These are phyloP conservation scores for Neovahlkampfia damariscottae DNA, from an alignment of 78 protist species.

Conservation along the genomic window DNA sequence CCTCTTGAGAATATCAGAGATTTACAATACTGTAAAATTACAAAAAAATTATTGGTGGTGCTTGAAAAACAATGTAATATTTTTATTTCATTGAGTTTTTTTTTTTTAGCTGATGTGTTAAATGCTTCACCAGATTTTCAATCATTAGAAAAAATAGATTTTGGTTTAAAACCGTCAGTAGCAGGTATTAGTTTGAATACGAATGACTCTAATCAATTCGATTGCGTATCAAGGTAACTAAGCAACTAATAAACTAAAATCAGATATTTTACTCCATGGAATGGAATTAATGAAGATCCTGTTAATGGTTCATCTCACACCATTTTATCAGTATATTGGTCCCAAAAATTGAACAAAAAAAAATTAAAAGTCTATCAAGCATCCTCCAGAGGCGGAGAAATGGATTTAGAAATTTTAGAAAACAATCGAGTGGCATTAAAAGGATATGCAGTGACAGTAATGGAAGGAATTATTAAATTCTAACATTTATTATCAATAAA, in stretches of 20 bases:
- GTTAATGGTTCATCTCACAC: conserved; percentile 4
- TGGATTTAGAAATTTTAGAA: not conserved
- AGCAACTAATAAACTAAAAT: not conserved
- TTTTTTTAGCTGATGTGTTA: too few relatives aligned
- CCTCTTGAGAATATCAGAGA: not conserved
- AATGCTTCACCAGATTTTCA: not conserved
- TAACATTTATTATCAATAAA: too few relatives aligned
- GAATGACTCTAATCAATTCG: not conserved
- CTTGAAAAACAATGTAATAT: not conserved
- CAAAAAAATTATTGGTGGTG: not conserved
- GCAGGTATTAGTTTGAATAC: not conserved
- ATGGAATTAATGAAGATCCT: conserved; percentile 11
- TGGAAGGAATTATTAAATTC: not conserved
- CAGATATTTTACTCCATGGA: conserved; percentile 15
- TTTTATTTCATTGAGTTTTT: too few relatives aligned
- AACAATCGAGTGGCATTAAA: not conserved
- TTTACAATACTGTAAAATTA: not conserved
- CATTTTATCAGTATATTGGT: not conserved
- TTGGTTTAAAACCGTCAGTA: not conserved
- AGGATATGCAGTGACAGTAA: not conserved
- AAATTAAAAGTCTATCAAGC: not conserved
- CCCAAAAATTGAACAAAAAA: not conserved
- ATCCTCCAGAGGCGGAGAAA: not conserved
- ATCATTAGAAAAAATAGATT: not conserved
- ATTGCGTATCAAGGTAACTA: not conserved